Conservation (phyloP, 2,329 filamentous ascomycete species). For the Fusarium pseudonygamai region DNA sequence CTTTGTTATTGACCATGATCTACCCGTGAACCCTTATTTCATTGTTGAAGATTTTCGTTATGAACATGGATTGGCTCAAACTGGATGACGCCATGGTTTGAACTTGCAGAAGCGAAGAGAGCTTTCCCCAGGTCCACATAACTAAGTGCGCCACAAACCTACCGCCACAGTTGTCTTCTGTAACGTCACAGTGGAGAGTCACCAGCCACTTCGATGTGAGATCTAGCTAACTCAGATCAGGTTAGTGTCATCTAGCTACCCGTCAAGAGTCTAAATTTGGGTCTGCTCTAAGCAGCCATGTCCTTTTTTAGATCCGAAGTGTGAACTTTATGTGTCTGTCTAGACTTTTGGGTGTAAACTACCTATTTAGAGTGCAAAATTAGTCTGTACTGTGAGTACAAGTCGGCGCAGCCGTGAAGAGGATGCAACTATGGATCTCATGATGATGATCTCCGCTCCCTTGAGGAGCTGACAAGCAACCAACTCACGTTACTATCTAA, state of each 20-base stretch:
- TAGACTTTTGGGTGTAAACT: slow-evolving; percentile 5
- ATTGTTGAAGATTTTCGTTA: slow-evolving; percentile 22
- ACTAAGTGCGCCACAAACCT: slow-evolving; percentile 14
- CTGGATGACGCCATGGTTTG: slow-evolving; percentile 23
- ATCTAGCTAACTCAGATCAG: background rate
- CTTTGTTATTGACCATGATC: background rate
- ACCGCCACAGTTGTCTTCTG: slow-evolving; percentile 10
- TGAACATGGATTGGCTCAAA: slow-evolving; percentile 25
- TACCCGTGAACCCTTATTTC: slow-evolving; percentile 11
- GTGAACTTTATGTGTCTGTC: slow-evolving; percentile 3
- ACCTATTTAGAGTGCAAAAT: slow-evolving; percentile 4
- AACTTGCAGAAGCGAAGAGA: slow-evolving; percentile 31
- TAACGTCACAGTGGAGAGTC: slow-evolving; percentile 26
- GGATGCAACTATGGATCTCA: background rate
- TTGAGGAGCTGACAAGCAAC: slow-evolving; percentile 4
- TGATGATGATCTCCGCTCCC: background rate
- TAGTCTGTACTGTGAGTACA: slow-evolving; percentile 29
- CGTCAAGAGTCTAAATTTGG: slow-evolving; percentile 37
- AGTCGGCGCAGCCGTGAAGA: background rate
- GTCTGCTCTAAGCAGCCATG: slow-evolving; percentile 30
- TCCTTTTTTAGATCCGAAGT: slow-evolving; percentile 18
- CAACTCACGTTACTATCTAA: background rate
- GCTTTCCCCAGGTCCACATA: slow-evolving; percentile 24
- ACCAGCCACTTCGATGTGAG: slow-evolving; percentile 30
- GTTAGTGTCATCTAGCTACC: slow-evolving; percentile 23